phyloP scores from a whole-genome alignment of 441 rosid genomes.

The Brassica hybrid region DNA sequence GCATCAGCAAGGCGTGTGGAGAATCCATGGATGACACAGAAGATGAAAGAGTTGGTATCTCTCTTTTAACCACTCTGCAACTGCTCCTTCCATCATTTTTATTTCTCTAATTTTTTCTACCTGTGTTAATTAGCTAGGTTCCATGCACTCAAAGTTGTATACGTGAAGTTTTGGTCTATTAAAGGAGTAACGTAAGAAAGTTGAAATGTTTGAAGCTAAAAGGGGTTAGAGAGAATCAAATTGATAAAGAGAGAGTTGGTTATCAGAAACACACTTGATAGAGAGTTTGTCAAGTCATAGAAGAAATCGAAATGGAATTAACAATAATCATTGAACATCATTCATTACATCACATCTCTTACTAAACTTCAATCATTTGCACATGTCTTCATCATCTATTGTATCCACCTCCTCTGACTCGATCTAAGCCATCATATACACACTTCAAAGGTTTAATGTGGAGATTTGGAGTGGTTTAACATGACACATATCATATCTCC shows the following conservation, averaged over 20 bases:
- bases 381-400: slow-evolving; percentile 38
- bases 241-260: slow-evolving; percentile 24
- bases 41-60: slow-evolving; percentile 38
- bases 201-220: slow-evolving; percentile 10
- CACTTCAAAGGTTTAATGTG: neutral
- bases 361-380: slow-evolving; percentile 36
- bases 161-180: slow-evolving; percentile 30
- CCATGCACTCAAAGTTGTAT: slow-evolving; percentile 21
- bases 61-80: slow-evolving; percentile 36
- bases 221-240: slow-evolving; percentile 14
- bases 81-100: slow-evolving; percentile 18
- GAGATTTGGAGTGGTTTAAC: neutral
- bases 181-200: slow-evolving; percentile 15
- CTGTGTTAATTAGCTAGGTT: slow-evolving; percentile 14
- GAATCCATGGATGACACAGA: slow-evolving; percentile 40
- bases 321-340: slow-evolving; percentile 37
- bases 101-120: neutral
- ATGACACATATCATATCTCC: too few species aligned
- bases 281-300: slow-evolving; percentile 17
- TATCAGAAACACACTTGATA: slow-evolving; percentile 4
- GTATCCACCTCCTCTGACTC: slow-evolving; percentile 42
- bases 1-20: slow-evolving; percentile 40
- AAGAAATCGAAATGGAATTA: slow-evolving; percentile 28
- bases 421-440: slow-evolving; percentile 28
- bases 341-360: slow-evolving; percentile 28